These are phyloP conservation scores for Arxiozyma telluris DNA, from an alignment of 1,139 yeast species.

Conservation along the genomic window DNA sequence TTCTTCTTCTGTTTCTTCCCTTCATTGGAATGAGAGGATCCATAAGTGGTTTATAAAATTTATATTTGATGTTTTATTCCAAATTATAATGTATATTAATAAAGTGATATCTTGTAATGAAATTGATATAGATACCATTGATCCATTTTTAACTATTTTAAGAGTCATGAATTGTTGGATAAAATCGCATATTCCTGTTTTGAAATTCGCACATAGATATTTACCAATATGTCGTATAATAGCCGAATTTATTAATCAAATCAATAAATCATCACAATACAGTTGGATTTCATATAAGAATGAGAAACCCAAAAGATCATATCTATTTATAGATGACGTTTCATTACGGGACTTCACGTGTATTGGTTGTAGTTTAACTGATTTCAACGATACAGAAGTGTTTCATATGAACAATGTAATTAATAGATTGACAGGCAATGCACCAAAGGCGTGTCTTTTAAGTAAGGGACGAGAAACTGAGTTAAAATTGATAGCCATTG, in stretches of 20 bases:
- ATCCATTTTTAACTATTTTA: constrained; percentile 20
- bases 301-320: constrained; percentile 27
- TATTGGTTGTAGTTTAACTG: constrained; percentile 38
- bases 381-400: constrained; percentile 45
- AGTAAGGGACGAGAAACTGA: constrained; percentile 27
- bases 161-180: constrained; percentile 48
- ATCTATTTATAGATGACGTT: constrained; percentile 7
- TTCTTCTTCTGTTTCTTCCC: too few relatives aligned
- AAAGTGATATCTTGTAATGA: not conserved
- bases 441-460: constrained; percentile 8
- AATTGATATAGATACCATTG: not conserved
- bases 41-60: not conserved
- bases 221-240: constrained; percentile 29
- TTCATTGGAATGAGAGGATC: not conserved
- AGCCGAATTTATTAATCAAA: constrained; percentile 29
- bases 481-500: constrained; percentile 32
- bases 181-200: constrained; percentile 36
- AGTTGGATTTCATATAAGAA: not conserved
- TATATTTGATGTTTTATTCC: not conserved
- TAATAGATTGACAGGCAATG: constrained; percentile 20
- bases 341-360: constrained; percentile 3
- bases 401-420: constrained; percentile 26
- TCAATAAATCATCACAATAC: constrained; percentile 8
- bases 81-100: not conserved
- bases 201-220: constrained; percentile 33